A percentile compares a stretch with the other conserved stretches of the same genome.
Evolutionary conservation across 768 basidiomycete genomes (phyloP).

Genomic region (Mycena kentingensis): DNA sequence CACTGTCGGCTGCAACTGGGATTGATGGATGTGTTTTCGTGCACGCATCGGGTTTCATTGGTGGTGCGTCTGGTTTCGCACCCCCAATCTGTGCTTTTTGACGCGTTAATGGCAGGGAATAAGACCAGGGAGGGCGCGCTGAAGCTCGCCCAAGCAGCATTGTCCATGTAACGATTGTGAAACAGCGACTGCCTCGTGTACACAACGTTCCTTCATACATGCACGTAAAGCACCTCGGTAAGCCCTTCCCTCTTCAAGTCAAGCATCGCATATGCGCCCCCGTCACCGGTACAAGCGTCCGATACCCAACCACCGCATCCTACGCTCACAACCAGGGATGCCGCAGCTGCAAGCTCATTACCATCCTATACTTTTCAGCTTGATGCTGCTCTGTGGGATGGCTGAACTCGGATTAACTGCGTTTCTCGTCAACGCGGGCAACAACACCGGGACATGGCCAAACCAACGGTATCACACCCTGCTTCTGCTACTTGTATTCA

Average conservation of each 20-base stretch:
- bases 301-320: constrained; percentile 1
- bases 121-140: constrained; percentile 88
- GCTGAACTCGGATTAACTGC: constrained; percentile 76
- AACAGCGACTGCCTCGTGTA: constrained; percentile 9
- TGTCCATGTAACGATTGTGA: constrained; percentile 40
- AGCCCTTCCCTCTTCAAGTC: neutral
- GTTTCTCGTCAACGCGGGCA: constrained; percentile 71
- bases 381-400: constrained; percentile 68
- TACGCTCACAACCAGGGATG: constrained; percentile 7
- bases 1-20: constrained; percentile 69
- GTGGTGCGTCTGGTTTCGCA: constrained; percentile 53
- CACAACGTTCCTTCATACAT: constrained; percentile 20
- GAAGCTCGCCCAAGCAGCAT: constrained; percentile 70
- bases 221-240: constrained; percentile 2
- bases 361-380: constrained; percentile 60
- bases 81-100: neutral
- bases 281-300: constrained; percentile 13
- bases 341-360: constrained; percentile 40
- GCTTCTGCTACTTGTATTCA: constrained; percentile 64
- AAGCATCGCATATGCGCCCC: constrained; percentile 13
- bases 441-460: constrained; percentile 62
- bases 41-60: constrained; percentile 96
- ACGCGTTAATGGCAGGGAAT: constrained; percentile 56
- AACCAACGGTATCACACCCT: constrained; percentile 64
- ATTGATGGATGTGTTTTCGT: constrained; percentile 88